phyloP scores from a whole-genome alignment of 768 basidiomycete species.

The Amanita inopinata region DNA sequence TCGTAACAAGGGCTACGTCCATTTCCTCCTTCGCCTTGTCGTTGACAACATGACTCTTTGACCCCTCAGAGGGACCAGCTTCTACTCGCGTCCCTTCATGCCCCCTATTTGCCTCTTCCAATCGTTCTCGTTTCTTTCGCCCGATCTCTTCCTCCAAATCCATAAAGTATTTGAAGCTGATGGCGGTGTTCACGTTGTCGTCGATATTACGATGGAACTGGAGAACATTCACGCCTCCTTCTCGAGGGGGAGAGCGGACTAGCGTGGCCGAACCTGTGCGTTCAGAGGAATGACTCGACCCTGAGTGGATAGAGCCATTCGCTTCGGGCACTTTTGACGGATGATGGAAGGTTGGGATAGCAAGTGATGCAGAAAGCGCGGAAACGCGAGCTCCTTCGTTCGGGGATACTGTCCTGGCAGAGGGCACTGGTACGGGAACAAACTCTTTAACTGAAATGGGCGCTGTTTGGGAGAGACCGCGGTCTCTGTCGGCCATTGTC shows the following conservation, averaged over 20 bases:
- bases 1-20: background rate
- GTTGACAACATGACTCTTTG: conserved; percentile 11
- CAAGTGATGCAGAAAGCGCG: conserved; percentile 64
- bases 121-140: conserved; percentile 19
- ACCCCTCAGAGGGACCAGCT: conserved; percentile 15
- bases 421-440: conserved; percentile 36
- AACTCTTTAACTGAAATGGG: conserved; percentile 44
- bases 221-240: conserved; percentile 26
- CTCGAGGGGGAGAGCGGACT: conserved; percentile 16
- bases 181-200: conserved; percentile 32
- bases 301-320: conserved; percentile 16
- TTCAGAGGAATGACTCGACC: conserved; percentile 18
- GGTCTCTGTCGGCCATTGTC: conserved; percentile 9
- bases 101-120: conserved; percentile 16
- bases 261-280: conserved; percentile 26
- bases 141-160: conserved; percentile 35
- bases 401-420: conserved; percentile 26
- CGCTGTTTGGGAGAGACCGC: conserved; percentile 16
- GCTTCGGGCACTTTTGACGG: conserved; percentile 19
- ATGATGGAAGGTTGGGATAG: conserved; percentile 47
- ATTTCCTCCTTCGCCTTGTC: conserved; percentile 15
- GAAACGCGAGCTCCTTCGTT: conserved; percentile 37
- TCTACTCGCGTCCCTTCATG: conserved; percentile 12
- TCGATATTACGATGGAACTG: conserved; percentile 30
- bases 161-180: conserved; percentile 35